Evolutionary conservation across 2,329 filamentous ascomycete species (phyloP), one percentile per base, ranked within the genome.

Genomic region (Scytalidium lignicola): DNA sequence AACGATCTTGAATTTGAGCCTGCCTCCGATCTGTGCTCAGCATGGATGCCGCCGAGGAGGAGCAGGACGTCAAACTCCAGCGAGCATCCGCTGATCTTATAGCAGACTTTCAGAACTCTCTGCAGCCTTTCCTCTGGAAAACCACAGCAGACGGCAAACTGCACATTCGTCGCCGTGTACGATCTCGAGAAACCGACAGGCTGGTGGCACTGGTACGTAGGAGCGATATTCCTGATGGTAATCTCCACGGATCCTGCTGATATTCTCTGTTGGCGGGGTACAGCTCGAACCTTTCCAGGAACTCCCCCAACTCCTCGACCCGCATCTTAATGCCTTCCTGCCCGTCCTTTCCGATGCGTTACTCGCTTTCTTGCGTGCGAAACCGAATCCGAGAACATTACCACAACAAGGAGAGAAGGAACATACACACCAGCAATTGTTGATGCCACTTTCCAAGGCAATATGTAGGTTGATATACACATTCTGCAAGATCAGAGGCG

Each of bases 401-500:
- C 46, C 21, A 58, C 32, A 37, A 13, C 32, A 13, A 5, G 32
- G 4, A 15, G 32, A 17, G 8, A 37, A 37, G 32, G 32, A 37
- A 37, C 10, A 37, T 37, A 13, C 32, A 13, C 65, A 40, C 61
- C 57, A 21, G 46, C 60, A 43, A 55, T 62, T 62, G 3, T 49
- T 65, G n/a, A 46, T 62, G 32, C 58, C 67, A 44, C 3, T 70
- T 41, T 59, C 66, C 8, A 65, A 79, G 52, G 90, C 89, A 3
- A 83, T 95, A 48, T 89, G 86, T 65, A 81, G 79, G 53, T 74
- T 97, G 2, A 68, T 99, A 29, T 97, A 97, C 65, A 86, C 85
- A 0, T 86, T 99, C 52, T 96, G 90, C 75, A 99, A 99, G 69
- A 86, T 97, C 45, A 82, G 93, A 47, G 92, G 93, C 20, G 85